Evolutionary conservation across 371 early-diverging fungal species (phyloP).

Genomic region (Chytridiales sp.): DNA sequence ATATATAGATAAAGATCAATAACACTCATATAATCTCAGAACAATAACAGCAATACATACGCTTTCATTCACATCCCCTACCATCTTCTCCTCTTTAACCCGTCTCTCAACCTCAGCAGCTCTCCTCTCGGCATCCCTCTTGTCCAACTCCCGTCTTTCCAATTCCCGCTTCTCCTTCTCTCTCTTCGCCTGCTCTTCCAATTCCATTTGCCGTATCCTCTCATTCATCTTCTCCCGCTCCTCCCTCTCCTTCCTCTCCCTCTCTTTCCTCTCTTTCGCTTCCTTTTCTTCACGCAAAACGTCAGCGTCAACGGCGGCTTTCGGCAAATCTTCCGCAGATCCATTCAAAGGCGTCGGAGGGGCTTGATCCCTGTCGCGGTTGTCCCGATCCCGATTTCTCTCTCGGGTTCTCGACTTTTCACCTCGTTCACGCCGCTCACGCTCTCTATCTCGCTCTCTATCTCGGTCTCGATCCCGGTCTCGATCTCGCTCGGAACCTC

Average conservation of each 20-base stretch:
- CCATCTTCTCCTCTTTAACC: slow-evolving; percentile 7
- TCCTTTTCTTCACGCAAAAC: slow-evolving; percentile 1
- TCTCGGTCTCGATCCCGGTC: slow-evolving; percentile 7
- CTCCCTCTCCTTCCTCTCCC: slow-evolving; percentile 10
- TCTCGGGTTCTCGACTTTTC: neutral
- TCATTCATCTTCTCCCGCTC: slow-evolving; percentile 14
- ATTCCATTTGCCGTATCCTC: neutral
- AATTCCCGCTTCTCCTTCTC: slow-evolving; percentile 12
- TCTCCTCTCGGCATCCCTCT: slow-evolving; percentile 23
- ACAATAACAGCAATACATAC: slow-evolving; percentile 3
- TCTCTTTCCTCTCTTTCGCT: slow-evolving; percentile 11
- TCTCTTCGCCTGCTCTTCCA: neutral
- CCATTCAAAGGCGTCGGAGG: slow-evolving; percentile 2
- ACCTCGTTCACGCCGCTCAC: neutral
- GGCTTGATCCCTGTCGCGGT: neutral
- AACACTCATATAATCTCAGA: neutral
- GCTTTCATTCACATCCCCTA: slow-evolving; percentile 4
- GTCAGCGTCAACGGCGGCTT: slow-evolving; percentile 19
- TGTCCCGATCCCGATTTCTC: neutral
- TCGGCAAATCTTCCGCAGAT: neutral
- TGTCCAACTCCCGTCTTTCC: slow-evolving; percentile 19
- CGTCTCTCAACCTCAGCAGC: slow-evolving; percentile 17
- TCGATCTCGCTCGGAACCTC: too few relatives aligned
- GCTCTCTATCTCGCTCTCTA: slow-evolving; percentile 7
- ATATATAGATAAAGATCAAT: neutral